Percentiles rank a stretch among this genome's conserved stretches.
Evolutionary conservation across 2,329 filamentous ascomycete genomes (phyloP).

Genomic region (Helotiales sp.): DNA sequence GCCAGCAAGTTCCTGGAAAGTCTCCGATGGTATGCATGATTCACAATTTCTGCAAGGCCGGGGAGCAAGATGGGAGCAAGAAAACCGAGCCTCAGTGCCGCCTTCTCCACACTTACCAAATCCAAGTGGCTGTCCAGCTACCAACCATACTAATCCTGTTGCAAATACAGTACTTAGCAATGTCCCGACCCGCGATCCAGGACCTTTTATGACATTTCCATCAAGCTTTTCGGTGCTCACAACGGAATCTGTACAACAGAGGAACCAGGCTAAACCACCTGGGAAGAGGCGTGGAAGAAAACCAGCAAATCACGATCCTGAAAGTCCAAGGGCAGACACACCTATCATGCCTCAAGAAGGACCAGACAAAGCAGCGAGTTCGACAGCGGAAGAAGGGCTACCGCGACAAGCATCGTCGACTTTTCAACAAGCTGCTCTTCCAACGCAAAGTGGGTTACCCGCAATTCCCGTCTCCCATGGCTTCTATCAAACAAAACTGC

Average conservation of each 20-base stretch:
- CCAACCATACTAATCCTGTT: not conserved
- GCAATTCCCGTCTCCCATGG: not conserved
- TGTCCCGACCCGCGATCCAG: not conserved
- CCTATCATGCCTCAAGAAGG: not conserved
- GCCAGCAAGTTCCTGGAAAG: no score
- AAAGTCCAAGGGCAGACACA: not conserved
- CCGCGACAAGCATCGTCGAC: not conserved
- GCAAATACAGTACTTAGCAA: not conserved
- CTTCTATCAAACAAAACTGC: not conserved
- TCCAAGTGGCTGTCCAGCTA: not conserved
- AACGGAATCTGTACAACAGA: slow-evolving; percentile 10
- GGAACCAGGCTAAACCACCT: not conserved
- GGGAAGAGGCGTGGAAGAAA: slow-evolving; percentile 3
- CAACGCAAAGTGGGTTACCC: not conserved
- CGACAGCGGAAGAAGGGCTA: not conserved
- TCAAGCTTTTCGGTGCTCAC: slow-evolving; percentile 18
- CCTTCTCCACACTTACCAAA: not conserved
- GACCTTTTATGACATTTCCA: slow-evolving; percentile 15
- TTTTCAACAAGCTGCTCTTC: not conserved
- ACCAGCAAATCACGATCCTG: not conserved
- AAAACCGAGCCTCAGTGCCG: not conserved
- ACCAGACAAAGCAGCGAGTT: not conserved
- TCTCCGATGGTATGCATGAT: not conserved
- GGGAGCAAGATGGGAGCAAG: not conserved
- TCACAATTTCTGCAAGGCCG: no score